These are phyloP conservation scores for Malassezia yamatoensis DNA, from an alignment of 1,284 basidiomycete species.

Conservation along the genomic window DNA sequence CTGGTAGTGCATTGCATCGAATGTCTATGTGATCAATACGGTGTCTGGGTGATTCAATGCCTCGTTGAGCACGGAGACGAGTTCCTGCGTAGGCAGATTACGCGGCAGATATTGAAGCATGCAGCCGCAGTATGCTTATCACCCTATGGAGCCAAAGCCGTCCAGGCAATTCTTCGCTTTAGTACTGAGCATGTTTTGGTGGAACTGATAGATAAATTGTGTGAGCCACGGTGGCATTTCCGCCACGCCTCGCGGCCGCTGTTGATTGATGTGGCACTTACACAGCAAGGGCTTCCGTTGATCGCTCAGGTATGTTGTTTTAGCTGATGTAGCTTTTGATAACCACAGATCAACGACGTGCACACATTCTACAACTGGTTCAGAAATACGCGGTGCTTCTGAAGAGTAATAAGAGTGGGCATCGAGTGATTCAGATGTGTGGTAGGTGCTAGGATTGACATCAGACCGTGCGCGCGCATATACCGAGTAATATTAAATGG, in stretches of 20 bases:
- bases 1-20: slow-evolving; percentile 28
- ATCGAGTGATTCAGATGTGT: slow-evolving; percentile 43
- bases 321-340: slow-evolving; percentile 31
- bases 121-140: slow-evolving; percentile 34
- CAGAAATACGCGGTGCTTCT: slow-evolving; percentile 39
- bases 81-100: slow-evolving; percentile 21
- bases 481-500: slow-evolving; percentile 26
- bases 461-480: slow-evolving; percentile 42
- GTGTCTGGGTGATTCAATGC: slow-evolving; percentile 43
- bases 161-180: slow-evolving; percentile 40
- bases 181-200: slow-evolving; percentile 23
- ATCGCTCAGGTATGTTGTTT: slow-evolving; percentile 27
- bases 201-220: slow-evolving; percentile 30
- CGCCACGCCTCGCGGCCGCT: slow-evolving; percentile 16
- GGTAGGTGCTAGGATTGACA: slow-evolving; percentile 11
- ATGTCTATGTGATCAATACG: slow-evolving; percentile 41
- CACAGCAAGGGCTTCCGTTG: slow-evolving; percentile 42
- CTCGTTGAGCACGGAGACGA: slow-evolving; percentile 38
- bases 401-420: slow-evolving; percentile 43
- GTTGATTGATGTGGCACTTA: slow-evolving; percentile 37
- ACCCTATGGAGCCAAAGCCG: slow-evolving; percentile 41
- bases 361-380: slow-evolving; percentile 36
- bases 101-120: slow-evolving; percentile 23
- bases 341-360: slow-evolving; percentile 27
- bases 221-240: slow-evolving; percentile 10